These are phyloP conservation scores for Fusarium nelsonii DNA, from an alignment of 2,329 filamentous ascomycete genomes.

Conservation along the genomic window DNA sequence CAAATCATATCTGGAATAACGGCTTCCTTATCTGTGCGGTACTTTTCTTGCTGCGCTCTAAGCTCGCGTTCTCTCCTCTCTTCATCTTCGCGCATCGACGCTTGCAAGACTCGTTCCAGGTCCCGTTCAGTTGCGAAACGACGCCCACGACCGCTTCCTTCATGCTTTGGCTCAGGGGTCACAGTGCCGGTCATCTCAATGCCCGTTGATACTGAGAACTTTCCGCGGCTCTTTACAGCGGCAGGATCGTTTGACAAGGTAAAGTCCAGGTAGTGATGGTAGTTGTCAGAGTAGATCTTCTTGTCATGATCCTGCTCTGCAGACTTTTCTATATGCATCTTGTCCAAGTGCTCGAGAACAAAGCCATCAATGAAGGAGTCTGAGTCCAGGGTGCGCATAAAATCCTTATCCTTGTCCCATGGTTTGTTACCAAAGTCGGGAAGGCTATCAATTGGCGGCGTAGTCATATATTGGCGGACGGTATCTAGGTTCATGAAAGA, in stretches of 20 bases:
- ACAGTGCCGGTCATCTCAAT: conserved; percentile 53
- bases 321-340: conserved; percentile 55
- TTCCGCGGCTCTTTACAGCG: conserved; percentile 67
- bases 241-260: conserved; percentile 67
- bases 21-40: conserved; percentile 82
- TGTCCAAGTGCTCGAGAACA: conserved; percentile 60
- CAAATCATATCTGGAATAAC: conserved; percentile 78
- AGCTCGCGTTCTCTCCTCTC: conserved; percentile 76
- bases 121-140: conserved; percentile 79
- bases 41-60: conserved; percentile 74
- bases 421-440: conserved; percentile 61
- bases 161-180: conserved; percentile 67
- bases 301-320: conserved; percentile 56
- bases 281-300: conserved; percentile 61
- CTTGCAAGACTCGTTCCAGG: conserved; percentile 76
- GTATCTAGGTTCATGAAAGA: conserved; percentile 63
- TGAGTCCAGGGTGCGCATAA: conserved; percentile 58
- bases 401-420: conserved; percentile 63
- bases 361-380: conserved; percentile 59
- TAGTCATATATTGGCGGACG: conserved; percentile 64
- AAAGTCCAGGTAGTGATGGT: conserved; percentile 66
- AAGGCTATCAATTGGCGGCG: conserved; percentile 67
- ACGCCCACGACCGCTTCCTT: conserved; percentile 66
- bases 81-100: conserved; percentile 77
- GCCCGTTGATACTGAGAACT: conserved; percentile 59